phyloP scores from a whole-genome alignment of 176 grass and related monocot genomes.

The Tuctoria greenei region DNA sequence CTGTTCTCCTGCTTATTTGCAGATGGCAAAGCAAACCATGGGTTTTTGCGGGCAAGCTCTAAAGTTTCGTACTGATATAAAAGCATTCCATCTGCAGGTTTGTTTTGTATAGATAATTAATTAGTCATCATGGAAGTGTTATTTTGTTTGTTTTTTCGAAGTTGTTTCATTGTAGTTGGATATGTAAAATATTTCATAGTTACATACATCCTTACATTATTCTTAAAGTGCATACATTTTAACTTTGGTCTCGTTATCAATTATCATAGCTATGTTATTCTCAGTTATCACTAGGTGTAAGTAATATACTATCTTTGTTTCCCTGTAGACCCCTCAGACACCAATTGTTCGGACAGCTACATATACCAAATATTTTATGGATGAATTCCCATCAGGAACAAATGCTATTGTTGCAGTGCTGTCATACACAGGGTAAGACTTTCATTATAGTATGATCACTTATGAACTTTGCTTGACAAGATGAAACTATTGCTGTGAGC shows the following conservation, averaged over 20 bases:
- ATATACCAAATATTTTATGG: conserved; percentile 84
- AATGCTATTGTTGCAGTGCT: conserved; percentile 96
- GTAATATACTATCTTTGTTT: conserved; percentile 25
- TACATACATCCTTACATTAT: neutral
- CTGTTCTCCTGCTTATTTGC: conserved; percentile 22
- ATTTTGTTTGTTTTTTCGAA: conserved; percentile 6
- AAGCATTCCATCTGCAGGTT: conserved; percentile 95
- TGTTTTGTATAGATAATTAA: conserved; percentile 32
- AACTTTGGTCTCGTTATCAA: neutral
- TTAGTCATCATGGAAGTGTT: conserved; percentile 18
- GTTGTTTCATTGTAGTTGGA: neutral
- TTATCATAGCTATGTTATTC: neutral
- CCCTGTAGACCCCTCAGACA: conserved; percentile 82
- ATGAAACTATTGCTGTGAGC: conserved; percentile 30
- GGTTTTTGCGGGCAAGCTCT: conserved; percentile 88
- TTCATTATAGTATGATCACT: conserved; percentile 10
- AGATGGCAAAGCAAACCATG: conserved; percentile 99
- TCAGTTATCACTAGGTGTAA: neutral
- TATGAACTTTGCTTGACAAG: conserved; percentile 11
- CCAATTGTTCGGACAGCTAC: conserved; percentile 83
- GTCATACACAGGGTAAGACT: conserved; percentile 75
- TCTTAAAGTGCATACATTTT: neutral
- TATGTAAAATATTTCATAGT: conserved; percentile 29
- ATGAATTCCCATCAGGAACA: conserved; percentile 88
- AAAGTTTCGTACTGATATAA: conserved; percentile 79